Evolutionary conservation across 768 basidiomycete species (phyloP), one percentile per base, ranked within the genome.

Genomic region (Pleurotus eryngii): DNA sequence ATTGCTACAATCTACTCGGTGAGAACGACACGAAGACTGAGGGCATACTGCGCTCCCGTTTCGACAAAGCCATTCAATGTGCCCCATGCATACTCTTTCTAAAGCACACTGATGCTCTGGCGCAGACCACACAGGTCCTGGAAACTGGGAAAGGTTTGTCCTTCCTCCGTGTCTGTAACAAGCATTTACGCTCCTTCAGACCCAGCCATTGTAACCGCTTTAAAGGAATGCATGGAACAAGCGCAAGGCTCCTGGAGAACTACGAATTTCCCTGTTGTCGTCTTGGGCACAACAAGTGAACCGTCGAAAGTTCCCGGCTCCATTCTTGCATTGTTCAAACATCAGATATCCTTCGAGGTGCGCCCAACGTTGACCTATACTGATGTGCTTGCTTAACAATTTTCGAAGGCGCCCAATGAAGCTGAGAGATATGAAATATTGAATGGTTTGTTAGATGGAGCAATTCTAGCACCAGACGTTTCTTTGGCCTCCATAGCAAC

Each of bases 21-120:
- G 95, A 98, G 49, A 87, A 80, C 43, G 84, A 87, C 45, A 73
- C 75, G 2, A 87, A 88, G 62, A 91, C 91, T 0, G 89, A 92
- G 64, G 90, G 81, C 1, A 80, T 78, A 2, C 73, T 98, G 0
- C 79, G 80, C 35, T 85, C 86, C 3, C 81, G 84, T 12, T 83
- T 97, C 60, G 92, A 92, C 53, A 83, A 86, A 69, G 94, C 92
- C 1, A 74, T 79, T 14, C 71, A 79, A 3, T 93, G 90, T 66
- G 84, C 92, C 0, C 97, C 97, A 0, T 97, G 92, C 65, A 74
- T 98, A 40, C 72, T 98, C 17, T 71, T 97, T 1, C 70, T 99
- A 38, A 79, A 88, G 18, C 86, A 94, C 61, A 69, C 90, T 11
- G 92, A 97, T 60, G 96, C 92, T 5, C 72, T 98, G 15, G 78